A percentile compares a stretch with the other conserved stretches of the same genome.
Evolutionary conservation across 2,329 filamentous ascomycete species (phyloP).

Genomic region (Cadophora sp.): DNA sequence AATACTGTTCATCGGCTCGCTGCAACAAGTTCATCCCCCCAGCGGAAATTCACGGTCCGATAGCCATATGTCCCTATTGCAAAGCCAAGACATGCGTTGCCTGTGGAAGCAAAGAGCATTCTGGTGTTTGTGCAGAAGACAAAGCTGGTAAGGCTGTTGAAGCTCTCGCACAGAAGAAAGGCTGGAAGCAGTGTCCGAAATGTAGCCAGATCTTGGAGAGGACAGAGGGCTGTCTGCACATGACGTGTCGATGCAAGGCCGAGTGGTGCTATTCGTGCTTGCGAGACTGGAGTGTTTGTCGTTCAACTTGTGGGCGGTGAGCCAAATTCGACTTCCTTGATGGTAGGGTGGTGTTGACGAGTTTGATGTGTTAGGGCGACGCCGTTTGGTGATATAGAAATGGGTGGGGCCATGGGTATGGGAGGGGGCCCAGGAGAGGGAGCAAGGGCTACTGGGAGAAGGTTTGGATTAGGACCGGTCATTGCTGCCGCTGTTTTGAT

Average conservation of each 20-base stretch:
- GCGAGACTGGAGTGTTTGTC: slow-evolving; percentile 33
- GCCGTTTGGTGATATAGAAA: neutral
- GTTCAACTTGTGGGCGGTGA: slow-evolving; percentile 8
- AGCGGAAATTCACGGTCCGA: slow-evolving; percentile 33
- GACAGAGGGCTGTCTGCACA: slow-evolving; percentile 43
- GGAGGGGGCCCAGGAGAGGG: neutral
- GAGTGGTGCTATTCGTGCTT: slow-evolving; percentile 43
- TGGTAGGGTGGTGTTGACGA: slow-evolving; percentile 14
- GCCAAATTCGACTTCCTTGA: neutral
- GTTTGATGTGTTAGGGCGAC: slow-evolving; percentile 10
- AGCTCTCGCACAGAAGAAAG: slow-evolving; percentile 36
- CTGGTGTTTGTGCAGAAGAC: slow-evolving; percentile 41
- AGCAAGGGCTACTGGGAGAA: neutral
- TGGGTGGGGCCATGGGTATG: neutral
- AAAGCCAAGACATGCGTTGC: slow-evolving; percentile 35
- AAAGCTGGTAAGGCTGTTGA: slow-evolving; percentile 35
- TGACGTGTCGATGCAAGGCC: slow-evolving; percentile 41
- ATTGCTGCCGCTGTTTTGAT: slow-evolving; percentile 18
- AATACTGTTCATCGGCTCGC: slow-evolving; percentile 37
- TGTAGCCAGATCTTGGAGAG: slow-evolving; percentile 41
- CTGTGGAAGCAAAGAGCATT: slow-evolving; percentile 37
- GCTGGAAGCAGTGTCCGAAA: slow-evolving; percentile 41
- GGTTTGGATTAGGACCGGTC: slow-evolving; percentile 1
- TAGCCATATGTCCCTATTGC: slow-evolving; percentile 36
- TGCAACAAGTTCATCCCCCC: slow-evolving; percentile 42